A percentile compares a stretch with the other conserved stretches of the same genome.
phyloP scores from a whole-genome alignment of 2,329 filamentous ascomycete species.

The Aspergillus fischeri region DNA sequence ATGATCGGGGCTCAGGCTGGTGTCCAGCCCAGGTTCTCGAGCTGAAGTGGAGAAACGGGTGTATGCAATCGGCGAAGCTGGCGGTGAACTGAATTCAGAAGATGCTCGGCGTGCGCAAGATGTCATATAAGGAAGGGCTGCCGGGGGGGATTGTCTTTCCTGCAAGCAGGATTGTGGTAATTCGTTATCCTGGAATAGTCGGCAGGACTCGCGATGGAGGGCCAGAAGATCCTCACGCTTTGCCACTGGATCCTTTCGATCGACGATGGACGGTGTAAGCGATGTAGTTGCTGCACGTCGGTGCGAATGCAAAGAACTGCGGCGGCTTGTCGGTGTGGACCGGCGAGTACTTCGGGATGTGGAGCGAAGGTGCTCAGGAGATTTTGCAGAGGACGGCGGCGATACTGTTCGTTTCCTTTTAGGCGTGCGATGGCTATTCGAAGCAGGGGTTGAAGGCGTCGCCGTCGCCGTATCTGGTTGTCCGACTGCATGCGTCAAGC shows the following conservation, averaged over 20 bases:
- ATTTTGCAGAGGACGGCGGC: constrained; percentile 27
- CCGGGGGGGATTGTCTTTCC: constrained; percentile 4
- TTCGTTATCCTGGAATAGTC: constrained; percentile 32
- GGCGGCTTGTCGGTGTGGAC: constrained; percentile 25
- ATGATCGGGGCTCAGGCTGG: background rate
- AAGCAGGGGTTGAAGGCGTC: background rate
- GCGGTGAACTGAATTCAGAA: constrained; percentile 14
- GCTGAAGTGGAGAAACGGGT: constrained; percentile 7
- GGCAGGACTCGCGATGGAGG: constrained; percentile 39
- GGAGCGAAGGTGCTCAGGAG: constrained; percentile 26
- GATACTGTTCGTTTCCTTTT: constrained; percentile 23
- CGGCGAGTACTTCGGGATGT: constrained; percentile 31
- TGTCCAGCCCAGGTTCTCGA: background rate
- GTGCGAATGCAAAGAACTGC: constrained; percentile 27
- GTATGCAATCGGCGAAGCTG: constrained; percentile 10
- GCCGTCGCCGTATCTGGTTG: background rate
- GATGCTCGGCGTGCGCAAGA: constrained; percentile 5
- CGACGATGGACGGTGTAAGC: constrained; percentile 22
- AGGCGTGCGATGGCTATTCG: constrained; percentile 8
- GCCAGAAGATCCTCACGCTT: constrained; percentile 34
- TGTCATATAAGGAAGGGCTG: background rate
- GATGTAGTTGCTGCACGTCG: constrained; percentile 22
- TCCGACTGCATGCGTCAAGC: background rate
- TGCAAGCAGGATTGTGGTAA: background rate
- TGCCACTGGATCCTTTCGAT: constrained; percentile 17